phyloP scores from a whole-genome alignment of 306 rosid genomes.

The Acacia confusa region DNA sequence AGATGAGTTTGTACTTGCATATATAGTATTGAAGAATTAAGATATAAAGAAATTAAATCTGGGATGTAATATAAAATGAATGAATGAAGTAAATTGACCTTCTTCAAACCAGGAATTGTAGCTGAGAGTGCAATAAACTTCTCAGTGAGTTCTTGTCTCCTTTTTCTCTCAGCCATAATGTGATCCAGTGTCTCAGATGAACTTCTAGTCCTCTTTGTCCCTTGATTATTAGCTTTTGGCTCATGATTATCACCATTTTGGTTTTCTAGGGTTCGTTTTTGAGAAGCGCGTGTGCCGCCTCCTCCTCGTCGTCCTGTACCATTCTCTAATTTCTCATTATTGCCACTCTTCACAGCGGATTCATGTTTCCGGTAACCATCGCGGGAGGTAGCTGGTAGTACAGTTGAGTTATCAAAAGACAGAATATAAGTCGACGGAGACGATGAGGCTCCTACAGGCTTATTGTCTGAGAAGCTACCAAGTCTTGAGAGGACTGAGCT shows the following conservation, averaged over 20 bases:
- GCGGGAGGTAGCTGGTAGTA: background rate
- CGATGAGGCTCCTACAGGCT: background rate
- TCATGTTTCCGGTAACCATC: slow-evolving; percentile 1
- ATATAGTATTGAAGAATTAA: background rate
- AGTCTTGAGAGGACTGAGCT: background rate
- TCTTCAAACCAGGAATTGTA: slow-evolving; percentile 39
- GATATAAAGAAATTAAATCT: too few relatives aligned
- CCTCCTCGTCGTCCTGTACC: background rate
- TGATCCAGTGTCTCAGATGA: slow-evolving; percentile 30
- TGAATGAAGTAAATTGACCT: slow-evolving; percentile 19
- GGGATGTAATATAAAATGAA: background rate
- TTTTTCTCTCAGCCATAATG: slow-evolving; percentile 36
- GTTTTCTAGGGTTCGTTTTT: background rate
- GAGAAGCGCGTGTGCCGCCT: background rate
- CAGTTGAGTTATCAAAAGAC: slow-evolving; percentile 27
- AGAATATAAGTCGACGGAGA: slow-evolving; percentile 18
- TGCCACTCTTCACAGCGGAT: background rate
- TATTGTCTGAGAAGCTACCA: slow-evolving; percentile 1
- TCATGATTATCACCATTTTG: background rate
- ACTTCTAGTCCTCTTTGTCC: slow-evolving; percentile 19
- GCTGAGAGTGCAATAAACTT: slow-evolving; percentile 40
- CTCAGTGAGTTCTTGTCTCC: slow-evolving; percentile 35
- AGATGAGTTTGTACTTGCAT: too few relatives aligned
- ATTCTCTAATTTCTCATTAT: background rate
- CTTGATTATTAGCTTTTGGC: slow-evolving; percentile 15